Evolutionary conservation across 2,329 filamentous ascomycete genomes (phyloP).

Genomic region (Fusarium hainanense): DNA sequence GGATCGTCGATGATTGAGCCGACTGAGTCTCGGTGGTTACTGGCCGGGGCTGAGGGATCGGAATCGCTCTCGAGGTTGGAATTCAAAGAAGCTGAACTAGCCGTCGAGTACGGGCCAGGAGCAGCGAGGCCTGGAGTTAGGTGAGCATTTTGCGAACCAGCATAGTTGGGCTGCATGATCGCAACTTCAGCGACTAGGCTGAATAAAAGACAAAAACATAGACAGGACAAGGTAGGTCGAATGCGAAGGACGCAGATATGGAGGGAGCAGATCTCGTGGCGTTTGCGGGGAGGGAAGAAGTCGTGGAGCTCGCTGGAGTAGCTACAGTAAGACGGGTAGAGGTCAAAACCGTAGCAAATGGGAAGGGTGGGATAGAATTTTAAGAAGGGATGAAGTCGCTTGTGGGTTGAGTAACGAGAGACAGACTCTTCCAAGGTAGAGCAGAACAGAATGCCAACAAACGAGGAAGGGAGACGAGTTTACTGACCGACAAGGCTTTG

Average conservation of each 20-base stretch:
- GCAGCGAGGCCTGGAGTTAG: conserved; percentile 38
- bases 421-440: conserved; percentile 15
- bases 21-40: conserved; percentile 59
- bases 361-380: conserved; percentile 1
- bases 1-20: conserved; percentile 66
- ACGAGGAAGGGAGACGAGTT: conserved; percentile 35
- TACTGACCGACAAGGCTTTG: conserved; percentile 34
- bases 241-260: conserved; percentile 29
- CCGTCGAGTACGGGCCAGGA: conserved; percentile 26
- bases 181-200: conserved; percentile 47
- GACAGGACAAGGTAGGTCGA: conserved; percentile 18
- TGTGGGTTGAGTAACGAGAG: conserved; percentile 22
- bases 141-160: conserved; percentile 44
- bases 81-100: conserved; percentile 39
- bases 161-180: conserved; percentile 46
- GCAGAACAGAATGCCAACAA: conserved; percentile 25
- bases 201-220: conserved; percentile 43
- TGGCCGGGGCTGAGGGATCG: conserved; percentile 30
- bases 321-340: conserved; percentile 11
- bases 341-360: conserved; percentile 13
- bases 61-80: conserved; percentile 39
- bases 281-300: conserved; percentile 40
- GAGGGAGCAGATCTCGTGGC: conserved; percentile 35
- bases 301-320: conserved; percentile 30
- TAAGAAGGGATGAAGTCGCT: conserved; percentile 20